Conservation (phyloP, 75 land plant species). For the Selaginella tamariscina region DNA sequence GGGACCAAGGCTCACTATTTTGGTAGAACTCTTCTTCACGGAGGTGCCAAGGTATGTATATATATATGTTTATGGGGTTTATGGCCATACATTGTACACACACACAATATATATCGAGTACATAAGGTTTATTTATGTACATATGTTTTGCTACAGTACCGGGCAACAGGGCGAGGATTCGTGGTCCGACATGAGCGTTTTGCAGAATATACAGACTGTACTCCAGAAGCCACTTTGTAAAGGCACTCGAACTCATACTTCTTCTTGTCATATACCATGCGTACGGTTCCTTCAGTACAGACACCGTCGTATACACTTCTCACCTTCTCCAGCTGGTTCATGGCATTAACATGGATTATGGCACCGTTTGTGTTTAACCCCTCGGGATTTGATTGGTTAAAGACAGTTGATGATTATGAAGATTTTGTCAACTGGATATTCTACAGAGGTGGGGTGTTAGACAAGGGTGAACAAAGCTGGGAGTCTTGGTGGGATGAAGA, state of each 20-base stretch:
- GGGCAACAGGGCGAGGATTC: slow-evolving; percentile 95
- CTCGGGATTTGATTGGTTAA: slow-evolving; percentile 92
- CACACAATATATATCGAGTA: not conserved
- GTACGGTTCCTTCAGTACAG: slow-evolving; percentile 31
- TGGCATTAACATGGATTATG: slow-evolving; percentile 75
- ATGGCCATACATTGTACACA: too few relatives aligned
- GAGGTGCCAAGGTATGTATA: slow-evolving; percentile 86
- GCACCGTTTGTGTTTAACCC: slow-evolving; percentile 88
- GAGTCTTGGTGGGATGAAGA: slow-evolving; percentile 98
- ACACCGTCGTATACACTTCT: slow-evolving; percentile 61
- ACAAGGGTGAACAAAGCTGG: slow-evolving; percentile 80
- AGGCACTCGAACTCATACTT: slow-evolving; percentile 79
- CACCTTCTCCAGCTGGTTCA: slow-evolving; percentile 82
- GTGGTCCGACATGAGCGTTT: slow-evolving; percentile 86
- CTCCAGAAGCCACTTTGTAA: slow-evolving; percentile 81
- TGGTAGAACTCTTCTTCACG: slow-evolving; percentile 88
- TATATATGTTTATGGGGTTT: not conserved
- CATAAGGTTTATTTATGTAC: not conserved
- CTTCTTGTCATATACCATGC: slow-evolving; percentile 58
- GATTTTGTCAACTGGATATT: slow-evolving; percentile 90
- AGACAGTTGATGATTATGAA: slow-evolving; percentile 75
- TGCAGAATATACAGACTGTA: slow-evolving; percentile 84
- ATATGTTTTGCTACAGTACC: slow-evolving; percentile 26
- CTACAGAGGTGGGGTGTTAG: slow-evolving; percentile 56
- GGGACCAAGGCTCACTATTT: slow-evolving; percentile 81